Base-by-base conservation (phyloP, 2,329 filamentous ascomycete genomes). In the Diaporthe velutina region DNA sequence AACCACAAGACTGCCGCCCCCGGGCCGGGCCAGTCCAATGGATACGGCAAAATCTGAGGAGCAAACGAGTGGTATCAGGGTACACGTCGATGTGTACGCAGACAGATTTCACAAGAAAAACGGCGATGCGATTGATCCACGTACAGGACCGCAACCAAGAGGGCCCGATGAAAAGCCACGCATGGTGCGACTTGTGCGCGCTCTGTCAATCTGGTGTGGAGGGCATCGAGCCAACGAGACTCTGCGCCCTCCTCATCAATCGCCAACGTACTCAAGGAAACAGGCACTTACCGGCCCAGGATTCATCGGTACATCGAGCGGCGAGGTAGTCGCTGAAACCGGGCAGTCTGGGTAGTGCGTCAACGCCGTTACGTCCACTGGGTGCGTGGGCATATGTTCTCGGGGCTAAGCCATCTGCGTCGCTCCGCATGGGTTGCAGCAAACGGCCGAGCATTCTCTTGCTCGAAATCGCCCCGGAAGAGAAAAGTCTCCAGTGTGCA, bases 1-100 rank as follows among this genome's bases (percentile, higher is more conserved):
- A 67, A 67, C 52, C 72, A 71, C 33, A 55, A 55, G 55, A 55
- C 52, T 71, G 52, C 58, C 58, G 66, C 54, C 50, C 33, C 50
- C 17, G 48, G 35, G n/a, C 33, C 19, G 45, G 35, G 19, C 30
- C 40, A 73, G 48, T 45, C 50, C 64, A 58, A 60, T 66, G 54
- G 70, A 38, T 75, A 57, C 55, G 38, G 54, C 60, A 55, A 40
- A 30, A 40, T n/a, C 55, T 52, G 50, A n/a, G 33, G 35, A 45
- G 33, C 42, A n/a, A 61, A 70, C 54, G 35, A 48, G 19, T 30
- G 50, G 52, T 67, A 54, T 48, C 25, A 50, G 57, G 57, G n/a
- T 73, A 71, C 58, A 58, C 40, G n/a, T 28, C 48, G 42, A 54
- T 35, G 40, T 33, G 60, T 57, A 61, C 17, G 28, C 55, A 54